Evolutionary conservation across 768 basidiomycete genomes (phyloP), one percentile per base, ranked within the genome.

Genomic region (Mycena belliarum): DNA sequence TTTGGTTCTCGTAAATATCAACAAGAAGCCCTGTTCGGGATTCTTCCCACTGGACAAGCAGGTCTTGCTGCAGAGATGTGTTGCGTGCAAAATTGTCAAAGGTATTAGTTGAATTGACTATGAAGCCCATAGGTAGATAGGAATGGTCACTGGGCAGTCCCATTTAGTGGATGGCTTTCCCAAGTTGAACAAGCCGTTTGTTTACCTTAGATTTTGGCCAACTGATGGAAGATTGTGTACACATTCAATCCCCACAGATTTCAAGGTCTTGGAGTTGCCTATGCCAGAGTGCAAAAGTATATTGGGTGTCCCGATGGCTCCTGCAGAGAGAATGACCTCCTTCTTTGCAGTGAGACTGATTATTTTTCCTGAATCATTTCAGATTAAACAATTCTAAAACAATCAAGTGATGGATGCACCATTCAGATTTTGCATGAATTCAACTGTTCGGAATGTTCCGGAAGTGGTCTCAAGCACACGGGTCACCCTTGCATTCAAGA

Each of bases 271-370:
- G 16, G 55, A 49, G n/a, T 56, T 37, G 18, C 55, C 55, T 5
- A 56, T 56, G 0, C 55, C 55, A 8, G 48, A 49, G 32, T 56
- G 40, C 24, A 56, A 8, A 6, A 56, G 16, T 11, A 56, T 49
- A 20, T 37, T 43, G 5, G 73, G 71, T 3, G 69, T 70, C 1
- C 65, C 68, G 29, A 72, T 52, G 5, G 63, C 51, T n/a, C 72
- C 71, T 4, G 68, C 66, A 1, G 70, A 72, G 8, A 74, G 63
- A 25, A 74, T 66, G 11, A 74, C 57, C 48, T 74, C 73, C 28
- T 66, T 68, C 9, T 37, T 53, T 1, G 72, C 72, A 6, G 59
- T 68, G 1, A 72, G 14, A 4, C 33, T 57, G 43, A 45, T 37
- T 12, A 16, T 12, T 40, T 18, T 26, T 1, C 55, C 55, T 57